A percentile compares a stretch with the other conserved stretches of the same genome.
Conservation (phyloP, 2,329 filamentous ascomycete genomes). For the Monilinia fructigena region DNA sequence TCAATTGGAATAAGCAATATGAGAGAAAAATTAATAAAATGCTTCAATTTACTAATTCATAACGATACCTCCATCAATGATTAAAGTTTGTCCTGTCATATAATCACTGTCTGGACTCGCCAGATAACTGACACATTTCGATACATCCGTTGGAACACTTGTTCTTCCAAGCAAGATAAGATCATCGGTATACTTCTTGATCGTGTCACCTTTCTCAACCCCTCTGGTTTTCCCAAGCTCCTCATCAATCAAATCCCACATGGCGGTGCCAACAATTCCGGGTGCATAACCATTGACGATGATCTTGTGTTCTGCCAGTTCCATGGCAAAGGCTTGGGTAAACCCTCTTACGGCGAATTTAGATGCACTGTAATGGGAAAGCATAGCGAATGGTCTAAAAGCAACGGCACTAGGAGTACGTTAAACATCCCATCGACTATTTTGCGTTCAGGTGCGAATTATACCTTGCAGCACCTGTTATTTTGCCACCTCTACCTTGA, state of each 20-base stretch:
- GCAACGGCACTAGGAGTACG: constrained; percentile 48
- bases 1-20: not conserved
- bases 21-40: not conserved
- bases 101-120: constrained; percentile 59
- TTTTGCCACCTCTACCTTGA: constrained; percentile 49
- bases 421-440: constrained; percentile 10
- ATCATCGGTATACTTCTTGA: constrained; percentile 54
- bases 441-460: not conserved
- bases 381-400: constrained; percentile 57
- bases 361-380: constrained; percentile 62
- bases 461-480: constrained; percentile 37
- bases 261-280: constrained; percentile 62
- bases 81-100: constrained; percentile 63
- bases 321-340: constrained; percentile 65
- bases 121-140: constrained; percentile 61
- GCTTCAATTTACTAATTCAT: constrained; percentile 24
- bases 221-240: constrained; percentile 54
- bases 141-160: constrained; percentile 62
- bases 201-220: constrained; percentile 51
- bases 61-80: constrained; percentile 47
- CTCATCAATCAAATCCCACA: constrained; percentile 69
- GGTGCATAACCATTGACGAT: constrained; percentile 68
- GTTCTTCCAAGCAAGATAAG: constrained; percentile 56
- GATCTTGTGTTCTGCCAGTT: constrained; percentile 63
- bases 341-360: constrained; percentile 68